Conservation (phyloP, 345 rosid species). For the Populus davidiana region DNA sequence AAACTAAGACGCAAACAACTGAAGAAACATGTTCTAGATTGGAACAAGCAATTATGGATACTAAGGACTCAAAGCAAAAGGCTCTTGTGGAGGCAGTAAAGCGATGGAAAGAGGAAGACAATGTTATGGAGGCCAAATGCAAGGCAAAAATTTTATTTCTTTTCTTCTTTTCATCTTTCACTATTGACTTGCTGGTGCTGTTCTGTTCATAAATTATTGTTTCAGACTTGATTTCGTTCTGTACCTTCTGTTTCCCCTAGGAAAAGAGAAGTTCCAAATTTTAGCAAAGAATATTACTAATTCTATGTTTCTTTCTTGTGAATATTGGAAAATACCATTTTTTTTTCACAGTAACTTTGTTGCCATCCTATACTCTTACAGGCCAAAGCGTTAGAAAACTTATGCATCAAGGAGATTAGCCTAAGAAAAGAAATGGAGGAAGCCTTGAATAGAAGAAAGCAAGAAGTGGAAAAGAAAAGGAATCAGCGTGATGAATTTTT, state of each 20-base stretch:
- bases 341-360: slow-evolving; percentile 4
- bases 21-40: slow-evolving; percentile 33
- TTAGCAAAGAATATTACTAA: not conserved
- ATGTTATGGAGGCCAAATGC: slow-evolving; percentile 65
- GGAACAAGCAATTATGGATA: slow-evolving; percentile 39
- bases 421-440: slow-evolving; percentile 64
- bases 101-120: slow-evolving; percentile 62
- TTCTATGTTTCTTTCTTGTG: too few species aligned
- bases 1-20: slow-evolving; percentile 32
- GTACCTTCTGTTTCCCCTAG: too few species aligned
- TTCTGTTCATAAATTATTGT: not conserved
- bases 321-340: not conserved
- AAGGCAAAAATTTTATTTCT: slow-evolving; percentile 39
- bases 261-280: not conserved
- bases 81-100: slow-evolving; percentile 43
- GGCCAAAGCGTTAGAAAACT: slow-evolving; percentile 64
- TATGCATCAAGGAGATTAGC: slow-evolving; percentile 54
- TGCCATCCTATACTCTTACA: slow-evolving; percentile 29
- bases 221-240: not conserved
- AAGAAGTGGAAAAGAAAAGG: slow-evolving; percentile 44
- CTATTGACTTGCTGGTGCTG: slow-evolving; percentile 3
- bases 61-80: slow-evolving; percentile 37
- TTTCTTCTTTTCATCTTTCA: slow-evolving; percentile 7
- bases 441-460: slow-evolving; percentile 44
- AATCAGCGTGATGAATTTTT: slow-evolving; percentile 41